Evolutionary conservation across 345 rosid genomes (phyloP), one percentile per base, ranked within the genome.

Genomic region (Iberis pinnata): DNA sequence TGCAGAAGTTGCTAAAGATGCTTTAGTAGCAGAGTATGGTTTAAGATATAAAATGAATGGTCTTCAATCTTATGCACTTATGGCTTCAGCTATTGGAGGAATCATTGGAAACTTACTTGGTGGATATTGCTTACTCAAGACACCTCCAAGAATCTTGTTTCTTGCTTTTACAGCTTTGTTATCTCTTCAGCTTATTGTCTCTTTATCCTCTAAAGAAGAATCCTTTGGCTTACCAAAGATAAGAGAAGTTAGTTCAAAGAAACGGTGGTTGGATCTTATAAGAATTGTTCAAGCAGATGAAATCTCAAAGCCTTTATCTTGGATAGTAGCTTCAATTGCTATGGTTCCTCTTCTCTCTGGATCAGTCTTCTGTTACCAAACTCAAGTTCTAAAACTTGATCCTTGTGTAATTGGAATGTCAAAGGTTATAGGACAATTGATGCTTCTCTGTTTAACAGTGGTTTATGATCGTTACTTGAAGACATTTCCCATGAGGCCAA

Each of bases 1-100:
- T 42, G 71, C 83, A 13, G 96, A 89, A 74, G 96, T 89, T 10
- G 87, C 96, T 8, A 75, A 79, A 38, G 96, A 86, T 38, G 98
- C 98, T 57, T 85, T 89, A 45, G 85, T 89, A 26, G 83, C 96
- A 15, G 98, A 86, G 64, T 86, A 75, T 43, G 97, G 95, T 29
- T 73, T 79, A 41, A 76, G 78, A 58, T 75, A 75, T 53, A 58
- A 51, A 53, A 65, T 72, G 10, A 61, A 48, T 9, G 65, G 68
- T 24, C 88, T 86, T 39, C 96, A 89, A 57, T 82, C 95, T 44
- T 89, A 82, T 46, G 92, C 87, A 11, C 83, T 80, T 45, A 84
- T 89, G 86, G 94, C 95, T 71, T 78, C 70, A 33, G 95, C 97
- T 24, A 76, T 68, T 2, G 96, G 96, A 53, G 97, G 95, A 40